A percentile compares a stretch with the other conserved stretches of the same genome.
phyloP scores from a whole-genome alignment of 73 alveolate species.

The Blepharisma japonicum region DNA sequence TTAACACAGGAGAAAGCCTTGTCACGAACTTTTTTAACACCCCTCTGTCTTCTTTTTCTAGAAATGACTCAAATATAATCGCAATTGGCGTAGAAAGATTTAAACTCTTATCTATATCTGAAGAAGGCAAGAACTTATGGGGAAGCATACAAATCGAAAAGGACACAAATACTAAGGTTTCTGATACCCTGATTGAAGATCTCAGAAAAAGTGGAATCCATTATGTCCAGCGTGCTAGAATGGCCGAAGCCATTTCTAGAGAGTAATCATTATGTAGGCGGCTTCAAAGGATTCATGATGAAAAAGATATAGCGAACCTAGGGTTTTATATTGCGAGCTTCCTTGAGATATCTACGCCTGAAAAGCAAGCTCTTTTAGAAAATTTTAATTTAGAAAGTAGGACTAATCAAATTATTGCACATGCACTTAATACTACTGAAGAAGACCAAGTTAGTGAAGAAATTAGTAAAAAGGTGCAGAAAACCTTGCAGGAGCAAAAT shows the following conservation, averaged over 20 bases:
- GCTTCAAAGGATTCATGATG: background rate
- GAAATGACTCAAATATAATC: constrained; percentile 5
- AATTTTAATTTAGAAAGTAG: background rate
- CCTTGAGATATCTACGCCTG: background rate
- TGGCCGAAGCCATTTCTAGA: no score
- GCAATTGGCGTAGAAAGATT: constrained; percentile 10
- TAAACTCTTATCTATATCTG: background rate
- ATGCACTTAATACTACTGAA: no score
- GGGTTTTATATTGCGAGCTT: constrained; percentile 4
- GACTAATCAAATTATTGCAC: background rate
- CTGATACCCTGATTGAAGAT: no score
- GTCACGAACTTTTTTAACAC: background rate
- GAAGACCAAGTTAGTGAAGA: background rate
- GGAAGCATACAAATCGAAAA: constrained; percentile 11
- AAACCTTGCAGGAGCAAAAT: no score
- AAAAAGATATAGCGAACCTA: background rate
- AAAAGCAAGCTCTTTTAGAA: constrained; percentile 10
- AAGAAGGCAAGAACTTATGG: background rate
- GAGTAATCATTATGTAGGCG: no score
- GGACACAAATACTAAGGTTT: no score
- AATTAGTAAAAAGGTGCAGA: background rate
- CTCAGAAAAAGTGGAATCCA: no score
- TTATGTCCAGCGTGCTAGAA: no score
- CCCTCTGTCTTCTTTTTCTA: background rate
- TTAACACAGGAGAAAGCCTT: background rate